Evolutionary conservation across 306 rosid species (phyloP), one percentile per base, ranked within the genome.

Genomic region (Cucurbita ficifolia): DNA sequence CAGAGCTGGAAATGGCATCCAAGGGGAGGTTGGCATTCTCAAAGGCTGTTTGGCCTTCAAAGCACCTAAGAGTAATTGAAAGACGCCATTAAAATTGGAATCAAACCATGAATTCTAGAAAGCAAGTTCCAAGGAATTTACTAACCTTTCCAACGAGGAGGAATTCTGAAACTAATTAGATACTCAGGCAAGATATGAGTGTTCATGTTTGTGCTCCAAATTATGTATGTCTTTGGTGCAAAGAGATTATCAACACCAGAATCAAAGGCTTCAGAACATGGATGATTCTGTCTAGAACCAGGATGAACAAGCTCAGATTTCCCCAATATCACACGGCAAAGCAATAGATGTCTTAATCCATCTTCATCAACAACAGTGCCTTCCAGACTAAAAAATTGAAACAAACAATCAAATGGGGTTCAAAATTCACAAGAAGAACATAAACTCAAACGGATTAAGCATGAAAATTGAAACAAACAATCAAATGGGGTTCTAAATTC

Each of bases 291-390:
- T 1, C 77, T 43, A 24, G 96, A 81, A 38, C 87, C 95, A 13
- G 81, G 76, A 11, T 59, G 72, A 36, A 94, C 91, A 54, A 83
- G 64, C 82, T 91, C 97, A 14, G 58, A 24, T 73, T 76, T 94
- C 71, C 99, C 99, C 83, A 94, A 10, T 68, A 89, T 84, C 16
- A 88, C 99, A 22, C 97, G 96, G 52, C 96, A 89, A 38, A 95
- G 74, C 79, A 95, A 1, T 63, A 91, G 54, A 75, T 95, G 91
- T 74, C 92, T 77, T n/a, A 88, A 42, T 33, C 97, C 92, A 18
- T 83, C 83, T 35, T 62, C 75, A 76, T 89, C 97, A 42, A 49
- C 84, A 51, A 13, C 68, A 24, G 81, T 75, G 4, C 76, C 79
- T 73, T 79, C 81, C 70, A 92, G 64, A 29, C 99, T 95, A 75